These are phyloP conservation scores for Fusarium penzigii DNA, from an alignment of 2,329 filamentous ascomycete species.

Conservation along the genomic window DNA sequence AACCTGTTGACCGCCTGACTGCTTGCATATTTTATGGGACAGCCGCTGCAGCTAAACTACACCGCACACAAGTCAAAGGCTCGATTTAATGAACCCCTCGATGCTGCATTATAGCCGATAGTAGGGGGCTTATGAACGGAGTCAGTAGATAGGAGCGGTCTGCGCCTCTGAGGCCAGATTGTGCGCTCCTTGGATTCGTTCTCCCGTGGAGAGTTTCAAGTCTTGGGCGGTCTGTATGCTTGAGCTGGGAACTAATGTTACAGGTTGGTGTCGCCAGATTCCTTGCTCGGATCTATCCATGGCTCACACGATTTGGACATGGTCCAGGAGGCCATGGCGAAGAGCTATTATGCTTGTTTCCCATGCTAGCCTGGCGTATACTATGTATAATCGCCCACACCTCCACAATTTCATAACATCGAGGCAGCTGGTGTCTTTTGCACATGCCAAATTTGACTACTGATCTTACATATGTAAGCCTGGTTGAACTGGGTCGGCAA, in stretches of 20 bases:
- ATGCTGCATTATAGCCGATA: slow-evolving; percentile 20
- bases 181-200: not conserved
- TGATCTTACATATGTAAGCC: too few species aligned
- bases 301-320: not conserved
- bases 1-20: slow-evolving; percentile 32
- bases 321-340: not conserved
- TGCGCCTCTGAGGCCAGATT: slow-evolving; percentile 8
- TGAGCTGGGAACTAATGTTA: not conserved
- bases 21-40: slow-evolving; percentile 36
- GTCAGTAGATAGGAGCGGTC: slow-evolving; percentile 15
- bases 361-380: not conserved
- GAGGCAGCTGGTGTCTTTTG: too few species aligned
- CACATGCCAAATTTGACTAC: too few species aligned
- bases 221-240: not conserved
- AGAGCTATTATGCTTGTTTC: too few species aligned
- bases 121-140: slow-evolving; percentile 22
- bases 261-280: not conserved
- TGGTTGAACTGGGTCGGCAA: too few species aligned
- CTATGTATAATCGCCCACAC: not conserved
- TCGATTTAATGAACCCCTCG: slow-evolving; percentile 30
- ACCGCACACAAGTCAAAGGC: slow-evolving; percentile 30
- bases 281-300: not conserved
- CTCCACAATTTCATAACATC: not conserved
- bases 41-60: slow-evolving; percentile 32
- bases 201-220: not conserved